Conservation (phyloP, 2,329 filamentous ascomycete genomes). For the Exophiala lecanii-corni region DNA sequence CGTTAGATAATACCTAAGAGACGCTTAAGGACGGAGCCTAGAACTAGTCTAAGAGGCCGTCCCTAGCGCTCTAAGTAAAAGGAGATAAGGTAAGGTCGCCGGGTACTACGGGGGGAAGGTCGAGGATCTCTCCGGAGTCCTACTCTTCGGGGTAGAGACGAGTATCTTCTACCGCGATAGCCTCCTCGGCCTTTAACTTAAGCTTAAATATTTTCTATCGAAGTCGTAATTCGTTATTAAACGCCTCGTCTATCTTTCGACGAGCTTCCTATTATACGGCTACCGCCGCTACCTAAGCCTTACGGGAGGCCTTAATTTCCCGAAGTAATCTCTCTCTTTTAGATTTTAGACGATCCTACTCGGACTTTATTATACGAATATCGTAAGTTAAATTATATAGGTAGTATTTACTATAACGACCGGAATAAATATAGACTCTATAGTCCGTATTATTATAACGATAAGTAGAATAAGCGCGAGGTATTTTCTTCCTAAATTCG, state of each 20-base stretch:
- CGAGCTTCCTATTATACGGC: background rate
- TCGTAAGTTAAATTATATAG: background rate
- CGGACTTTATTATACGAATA: background rate
- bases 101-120: background rate
- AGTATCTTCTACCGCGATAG: background rate
- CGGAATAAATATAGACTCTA: no score
- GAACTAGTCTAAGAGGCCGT: background rate
- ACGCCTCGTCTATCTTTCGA: background rate
- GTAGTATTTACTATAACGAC: no score
- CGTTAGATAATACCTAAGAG: background rate
- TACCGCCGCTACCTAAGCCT: background rate
- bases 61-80: background rate
- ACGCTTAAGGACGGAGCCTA: background rate
- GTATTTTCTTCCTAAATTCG: no score
- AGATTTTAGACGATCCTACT: background rate
- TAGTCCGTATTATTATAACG: no score
- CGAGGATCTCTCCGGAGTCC: background rate
- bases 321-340: slow-evolving; percentile 1
- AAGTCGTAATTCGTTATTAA: background rate
- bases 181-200: background rate
- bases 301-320: background rate
- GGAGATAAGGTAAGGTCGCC: background rate
- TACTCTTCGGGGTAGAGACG: background rate
- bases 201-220: background rate
- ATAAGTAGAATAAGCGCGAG: no score